Evolutionary conservation across 495 filamentous ascomycete genomes (phyloP).

Genomic region (Aspergillus taichungensis): DNA sequence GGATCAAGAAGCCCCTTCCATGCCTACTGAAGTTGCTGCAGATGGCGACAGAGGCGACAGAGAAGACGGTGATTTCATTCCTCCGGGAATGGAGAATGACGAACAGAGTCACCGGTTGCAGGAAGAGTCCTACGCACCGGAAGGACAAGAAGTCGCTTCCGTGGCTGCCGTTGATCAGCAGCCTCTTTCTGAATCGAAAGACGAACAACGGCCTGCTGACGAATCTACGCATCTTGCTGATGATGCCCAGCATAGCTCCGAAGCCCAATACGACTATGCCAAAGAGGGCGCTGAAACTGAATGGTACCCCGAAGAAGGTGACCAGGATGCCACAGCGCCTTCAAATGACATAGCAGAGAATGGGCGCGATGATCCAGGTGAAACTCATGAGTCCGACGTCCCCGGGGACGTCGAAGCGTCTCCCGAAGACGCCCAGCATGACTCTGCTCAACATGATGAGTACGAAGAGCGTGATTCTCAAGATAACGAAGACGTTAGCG

Average conservation of each 20-base stretch:
- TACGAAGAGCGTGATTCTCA: constrained; percentile 7
- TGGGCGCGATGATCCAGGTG: constrained; percentile 10
- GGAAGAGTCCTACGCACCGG: constrained; percentile 18
- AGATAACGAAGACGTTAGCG: constrained; percentile 14
- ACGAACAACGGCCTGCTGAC: constrained; percentile 10
- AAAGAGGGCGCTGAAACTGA: constrained; percentile 6
- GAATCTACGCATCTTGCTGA: constrained; percentile 5
- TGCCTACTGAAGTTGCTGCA: not conserved
- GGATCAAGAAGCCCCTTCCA: not conserved
- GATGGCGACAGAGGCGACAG: constrained; percentile 1
- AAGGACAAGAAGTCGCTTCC: constrained; percentile 25
- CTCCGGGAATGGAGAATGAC: constrained; percentile 1
- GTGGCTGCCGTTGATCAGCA: constrained; percentile 20
- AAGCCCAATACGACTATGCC: constrained; percentile 9
- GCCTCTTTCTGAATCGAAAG: constrained; percentile 4
- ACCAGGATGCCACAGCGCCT: constrained; percentile 3
- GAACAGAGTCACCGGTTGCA: not conserved
- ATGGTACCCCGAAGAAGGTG: not conserved
- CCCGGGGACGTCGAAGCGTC: constrained; percentile 10
- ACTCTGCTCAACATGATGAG: not conserved
- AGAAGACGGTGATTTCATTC: constrained; percentile 1
- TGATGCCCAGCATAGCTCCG: constrained; percentile 6
- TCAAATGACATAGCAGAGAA: constrained; percentile 9
- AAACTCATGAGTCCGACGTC: constrained; percentile 11
- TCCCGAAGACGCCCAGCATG: constrained; percentile 2